Evolutionary conservation across 202 grass and related monocot genomes (phyloP).

Genomic region (Schoenoplectus tabernaemontani): DNA sequence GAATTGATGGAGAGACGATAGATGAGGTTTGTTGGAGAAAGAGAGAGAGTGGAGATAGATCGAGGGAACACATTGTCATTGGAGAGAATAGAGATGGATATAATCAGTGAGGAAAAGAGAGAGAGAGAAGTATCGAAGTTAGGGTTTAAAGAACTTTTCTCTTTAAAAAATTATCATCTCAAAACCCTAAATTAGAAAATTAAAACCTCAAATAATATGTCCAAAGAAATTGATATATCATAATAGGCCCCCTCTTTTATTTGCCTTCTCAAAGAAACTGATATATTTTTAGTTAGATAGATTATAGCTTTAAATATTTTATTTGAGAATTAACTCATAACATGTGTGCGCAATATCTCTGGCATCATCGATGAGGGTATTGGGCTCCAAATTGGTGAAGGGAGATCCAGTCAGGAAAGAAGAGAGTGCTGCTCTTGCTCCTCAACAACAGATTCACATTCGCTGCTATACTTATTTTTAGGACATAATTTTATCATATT

Average conservation of each 20-base stretch:
- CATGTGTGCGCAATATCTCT: constrained; percentile 40
- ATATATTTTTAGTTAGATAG: background rate
- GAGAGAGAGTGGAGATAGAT: constrained; percentile 29
- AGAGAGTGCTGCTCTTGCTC: constrained; percentile 20
- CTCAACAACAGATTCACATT: background rate
- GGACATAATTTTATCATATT: no score
- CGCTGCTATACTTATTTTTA: no score
- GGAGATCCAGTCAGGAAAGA: constrained; percentile 75
- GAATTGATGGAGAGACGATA: background rate
- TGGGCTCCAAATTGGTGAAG: constrained; percentile 60
- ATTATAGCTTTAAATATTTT: background rate
- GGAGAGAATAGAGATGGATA: background rate
- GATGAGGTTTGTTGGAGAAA: background rate
- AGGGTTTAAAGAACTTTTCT: no score
- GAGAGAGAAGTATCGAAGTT: background rate
- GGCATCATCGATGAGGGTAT: constrained; percentile 79
- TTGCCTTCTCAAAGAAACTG: background rate
- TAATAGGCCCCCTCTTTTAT: background rate
- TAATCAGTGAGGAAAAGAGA: background rate
- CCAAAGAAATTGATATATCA: no score
- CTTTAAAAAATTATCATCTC: no score
- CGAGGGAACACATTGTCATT: constrained; percentile 7
- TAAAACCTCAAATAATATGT: no score
- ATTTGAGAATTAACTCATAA: background rate
- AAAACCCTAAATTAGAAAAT: no score